Evolutionary conservation across 148 eudicot genomes (phyloP), one percentile per base, ranked within the genome.

Genomic region (Diospyros lotus): DNA sequence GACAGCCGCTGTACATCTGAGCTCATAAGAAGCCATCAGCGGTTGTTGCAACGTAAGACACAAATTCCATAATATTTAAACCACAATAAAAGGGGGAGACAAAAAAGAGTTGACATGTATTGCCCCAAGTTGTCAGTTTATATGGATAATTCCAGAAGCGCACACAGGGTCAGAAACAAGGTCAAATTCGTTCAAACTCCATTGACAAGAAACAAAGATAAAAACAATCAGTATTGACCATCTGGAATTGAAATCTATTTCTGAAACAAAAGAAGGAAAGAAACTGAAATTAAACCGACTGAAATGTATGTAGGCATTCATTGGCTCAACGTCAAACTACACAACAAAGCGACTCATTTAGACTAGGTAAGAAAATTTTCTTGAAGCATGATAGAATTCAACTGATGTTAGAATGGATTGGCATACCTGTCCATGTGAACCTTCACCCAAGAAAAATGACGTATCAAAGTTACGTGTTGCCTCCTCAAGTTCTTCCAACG

Each of bases 1-100:
- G 85, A 66, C 75, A 84, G 41, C 98, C 98, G 69, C 88, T 87
- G 82, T 94, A 94, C 88, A 92, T 86, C 98, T 94, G 85, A 65
- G 42, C 43, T 28, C 58, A 73, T 0, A 58, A 76, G 18, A 44
- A 58, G 46, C 10, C 14, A 66, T 72, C 58, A 50, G 6, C 40
- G 3, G 55, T 67, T 1, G 61, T 54, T 46, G 54, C 1, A 4
- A 42, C 13, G 15, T 17, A 60, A 70, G 2, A 4, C 28, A 69
- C 7, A 7, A 72, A 60, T 45, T 59, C 7, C 43, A 64, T 7
- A 59, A 51, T 9, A 40, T 4, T 73, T 1, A 4, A 38, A 62
- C 43, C 39, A 58, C 43, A 62, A 46, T 3, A 48, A 71, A 4
- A 1, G 28, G 39, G 5, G 63, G 48, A 28, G 56, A 68, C 10